A percentile compares a stretch with the other conserved stretches of the same genome.
Evolutionary conservation across 495 filamentous ascomycete genomes (phyloP).

Genomic region (Hypoxylon intermedium): DNA sequence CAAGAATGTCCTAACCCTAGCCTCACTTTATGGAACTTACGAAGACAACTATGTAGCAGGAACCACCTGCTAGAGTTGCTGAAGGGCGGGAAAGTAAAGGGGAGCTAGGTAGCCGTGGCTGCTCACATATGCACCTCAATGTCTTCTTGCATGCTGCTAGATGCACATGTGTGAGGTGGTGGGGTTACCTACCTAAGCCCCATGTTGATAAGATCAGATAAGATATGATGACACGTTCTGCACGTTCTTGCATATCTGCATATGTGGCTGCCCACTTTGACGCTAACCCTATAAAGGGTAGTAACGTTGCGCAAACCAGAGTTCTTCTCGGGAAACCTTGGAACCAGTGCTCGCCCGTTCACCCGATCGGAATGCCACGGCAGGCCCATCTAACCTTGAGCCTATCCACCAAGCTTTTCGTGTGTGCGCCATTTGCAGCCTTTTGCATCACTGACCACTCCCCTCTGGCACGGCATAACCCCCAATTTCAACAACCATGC

Average conservation of each 20-base stretch:
- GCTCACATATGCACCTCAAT: too few relatives aligned
- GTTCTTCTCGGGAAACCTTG: conserved; percentile 1
- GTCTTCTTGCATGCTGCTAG: too few relatives aligned
- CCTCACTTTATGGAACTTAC: too few relatives aligned
- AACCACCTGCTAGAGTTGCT: too few relatives aligned
- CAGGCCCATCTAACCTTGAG: conserved; percentile 21
- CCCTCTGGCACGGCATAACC: conserved; percentile 17
- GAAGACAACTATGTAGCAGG: too few relatives aligned
- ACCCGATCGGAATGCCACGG: conserved; percentile 44
- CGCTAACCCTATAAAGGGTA: conserved; percentile 11
- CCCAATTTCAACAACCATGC: conserved; percentile 51
- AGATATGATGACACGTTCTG: conserved; percentile 25
- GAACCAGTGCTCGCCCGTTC: conserved; percentile 30
- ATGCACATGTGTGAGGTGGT: too few relatives aligned
- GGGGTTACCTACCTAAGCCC: too few relatives aligned
- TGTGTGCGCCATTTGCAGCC: conserved; percentile 45
- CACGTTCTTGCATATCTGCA: not conserved
- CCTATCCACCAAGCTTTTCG: conserved; percentile 26
- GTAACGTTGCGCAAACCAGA: conserved; percentile 5
- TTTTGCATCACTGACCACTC: conserved; percentile 24
- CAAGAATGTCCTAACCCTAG: too few relatives aligned
- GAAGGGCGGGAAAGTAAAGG: too few relatives aligned
- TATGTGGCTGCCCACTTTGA: conserved; percentile 12
- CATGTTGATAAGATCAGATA: conserved; percentile 7
- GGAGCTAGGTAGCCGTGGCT: too few relatives aligned